Base-by-base conservation (phyloP, 2,329 filamentous ascomycete genomes). In the Aciculosporium take region DNA sequence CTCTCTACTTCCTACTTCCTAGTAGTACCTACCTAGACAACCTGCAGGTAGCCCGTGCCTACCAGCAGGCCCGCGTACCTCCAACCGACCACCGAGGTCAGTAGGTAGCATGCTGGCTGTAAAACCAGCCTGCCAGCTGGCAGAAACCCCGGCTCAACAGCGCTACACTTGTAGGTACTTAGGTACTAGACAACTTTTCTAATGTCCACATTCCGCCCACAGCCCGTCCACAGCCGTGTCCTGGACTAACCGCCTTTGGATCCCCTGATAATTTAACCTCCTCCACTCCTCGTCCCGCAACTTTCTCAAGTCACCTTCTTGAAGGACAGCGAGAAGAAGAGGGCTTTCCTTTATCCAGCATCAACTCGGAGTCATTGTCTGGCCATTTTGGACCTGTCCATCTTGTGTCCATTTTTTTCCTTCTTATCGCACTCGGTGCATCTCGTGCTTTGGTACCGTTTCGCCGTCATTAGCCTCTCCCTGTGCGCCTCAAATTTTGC, bases 191-290 rank as follows among this genome's bases (percentile, higher is more conserved):
- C n/a, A n/a, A n/a, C n/a, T n/a, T n/a, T n/a, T n/a, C n/a, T n/a
- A n/a, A n/a, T n/a, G n/a, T n/a, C n/a, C n/a, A n/a, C n/a, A n/a
- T n/a, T n/a, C 21, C 23, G 20, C 25, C 44, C 32, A 40, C 34
- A 30, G 25, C 24, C 25, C 37, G 23, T 32, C 32, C 10, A 24
- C 42, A 10, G n/a, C 35, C 18, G 38, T 23, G 42, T 36, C 32
- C 15, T n/a, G 41, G 21, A 45, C 43, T 46, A 46, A 39, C 42
- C 44, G 24, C 27, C 29, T 38, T 40, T 31, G 34, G 45, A 34
- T 42, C 40, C 40, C 40, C 39, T 45, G 29, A 47, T 43, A 36
- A 46, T 43, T n/a, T 29, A 36, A 33, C 39, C 44, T 45, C 43
- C 41, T 44, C 43, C 37, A 28, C 36, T 41, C 32, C 38, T 36